Base-by-base conservation (phyloP, 331 rosid species). In the Telfairia occidentalis region DNA sequence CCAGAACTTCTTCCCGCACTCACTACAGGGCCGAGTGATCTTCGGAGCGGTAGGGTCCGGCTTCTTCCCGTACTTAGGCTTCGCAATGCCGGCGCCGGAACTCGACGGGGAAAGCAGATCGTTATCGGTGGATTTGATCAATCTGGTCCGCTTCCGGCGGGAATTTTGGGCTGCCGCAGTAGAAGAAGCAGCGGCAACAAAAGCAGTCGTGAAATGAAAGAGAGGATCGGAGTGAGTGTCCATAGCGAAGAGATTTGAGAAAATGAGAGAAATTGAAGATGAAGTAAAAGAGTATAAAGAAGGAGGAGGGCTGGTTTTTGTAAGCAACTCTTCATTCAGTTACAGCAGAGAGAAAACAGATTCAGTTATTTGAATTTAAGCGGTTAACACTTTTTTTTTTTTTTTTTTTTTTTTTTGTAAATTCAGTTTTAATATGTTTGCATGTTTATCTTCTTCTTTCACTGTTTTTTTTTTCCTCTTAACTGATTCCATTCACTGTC, bases 1-100 rank as follows among this genome's bases (percentile, higher is more conserved):
- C 91, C 95, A 91, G 87, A 94, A 94, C 64, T 76, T 81, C 86
- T 87, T 87, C 0, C 96, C 97, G 32, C 98, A 91, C 73, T 94
- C 98, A 9, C 77, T 83, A 67, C 98, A 94, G 0, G 92, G 87
- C 16, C 80, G 82, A 0, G 89, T 83, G 19, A 81, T 79, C 78
- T 81, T 85, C 5, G 90, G 86, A 2, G 89, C 89, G 0, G 38
- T 35, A 0, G 83, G 79, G 38, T 80, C 86, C 0, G 86, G 84
- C 15, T 73, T 85, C 75, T 72, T 79, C 1, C 50, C 71, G 1
- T 69, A 3, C 73, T 82, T 83, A 11, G 80, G 77, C 76, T 73
- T 76, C 66, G 43, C 12, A 48, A 34, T 12, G 34, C 23, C 32
- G n/a, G 50, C 6, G 30, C 11, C 24, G 35, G 57, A 43, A 77